Evolutionary conservation across 192 early-diverging fungal species (phyloP).

Genomic region (Rhizoclosmatium globosum): DNA sequence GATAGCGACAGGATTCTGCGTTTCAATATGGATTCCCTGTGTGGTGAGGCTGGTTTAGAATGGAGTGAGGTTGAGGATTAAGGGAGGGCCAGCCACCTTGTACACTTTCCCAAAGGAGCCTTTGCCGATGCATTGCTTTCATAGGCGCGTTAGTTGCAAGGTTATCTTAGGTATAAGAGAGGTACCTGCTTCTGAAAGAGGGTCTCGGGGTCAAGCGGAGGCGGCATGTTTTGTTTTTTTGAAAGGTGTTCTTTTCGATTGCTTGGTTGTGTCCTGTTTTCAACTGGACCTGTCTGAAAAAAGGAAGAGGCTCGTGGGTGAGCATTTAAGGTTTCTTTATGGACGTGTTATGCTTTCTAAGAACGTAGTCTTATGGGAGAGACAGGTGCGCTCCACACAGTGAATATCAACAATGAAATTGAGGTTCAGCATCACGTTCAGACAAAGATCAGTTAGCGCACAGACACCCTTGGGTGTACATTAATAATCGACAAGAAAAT

Average conservation of each 20-base stretch:
- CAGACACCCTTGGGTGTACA: no score
- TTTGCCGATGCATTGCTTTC: constrained; percentile 38
- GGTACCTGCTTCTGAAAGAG: constrained; percentile 19
- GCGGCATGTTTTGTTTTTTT: constrained; percentile 9
- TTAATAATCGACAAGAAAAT: no score
- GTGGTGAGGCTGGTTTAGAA: not conserved
- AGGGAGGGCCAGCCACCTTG: constrained; percentile 30
- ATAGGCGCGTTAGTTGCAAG: not conserved
- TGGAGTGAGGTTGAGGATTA: not conserved
- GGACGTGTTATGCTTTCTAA: no score
- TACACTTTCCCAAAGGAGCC: constrained; percentile 62
- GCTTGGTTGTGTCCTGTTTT: not conserved
- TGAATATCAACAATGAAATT: no score
- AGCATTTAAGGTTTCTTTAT: no score
- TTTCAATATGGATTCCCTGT: constrained; percentile 71
- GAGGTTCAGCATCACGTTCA: no score
- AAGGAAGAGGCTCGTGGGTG: not conserved
- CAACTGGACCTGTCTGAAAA: no score
- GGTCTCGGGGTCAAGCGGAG: constrained; percentile 21
- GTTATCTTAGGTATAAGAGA: not conserved
- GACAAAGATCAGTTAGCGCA: no score
- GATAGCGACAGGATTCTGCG: constrained; percentile 85
- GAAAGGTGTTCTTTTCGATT: not conserved
- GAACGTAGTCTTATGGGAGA: no score
- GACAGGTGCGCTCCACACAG: no score